A percentile compares a stretch with the other conserved stretches of the same genome.
phyloP scores from a whole-genome alignment of 768 basidiomycete species.

The Collybia sp. region DNA sequence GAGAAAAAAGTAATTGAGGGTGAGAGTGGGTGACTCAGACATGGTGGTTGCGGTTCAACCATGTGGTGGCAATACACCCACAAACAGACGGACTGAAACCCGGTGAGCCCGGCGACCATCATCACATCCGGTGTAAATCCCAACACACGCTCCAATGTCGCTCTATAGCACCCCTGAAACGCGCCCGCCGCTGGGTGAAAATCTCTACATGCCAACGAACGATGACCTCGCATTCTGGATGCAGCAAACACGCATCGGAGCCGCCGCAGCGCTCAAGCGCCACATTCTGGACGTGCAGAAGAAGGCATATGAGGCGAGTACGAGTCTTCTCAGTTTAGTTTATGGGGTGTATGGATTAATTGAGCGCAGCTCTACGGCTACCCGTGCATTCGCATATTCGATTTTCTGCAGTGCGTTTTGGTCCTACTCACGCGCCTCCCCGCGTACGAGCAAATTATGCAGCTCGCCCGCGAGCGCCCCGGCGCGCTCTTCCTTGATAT shows the following conservation, averaged over 20 bases:
- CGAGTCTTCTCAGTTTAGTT: neutral
- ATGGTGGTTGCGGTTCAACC: no score
- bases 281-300: constrained; percentile 26
- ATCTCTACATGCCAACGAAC: constrained; percentile 12
- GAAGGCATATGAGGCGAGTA: constrained; percentile 23
- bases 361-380: constrained; percentile 20
- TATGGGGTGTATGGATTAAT: neutral
- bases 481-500: constrained; percentile 26
- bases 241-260: constrained; percentile 21
- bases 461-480: constrained; percentile 10
- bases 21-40: no score
- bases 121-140: no score
- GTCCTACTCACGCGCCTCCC: constrained; percentile 15
- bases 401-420: constrained; percentile 19
- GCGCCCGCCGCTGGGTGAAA: constrained; percentile 15
- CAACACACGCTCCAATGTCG: no score
- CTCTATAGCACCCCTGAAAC: neutral
- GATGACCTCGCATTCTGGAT: constrained; percentile 24
- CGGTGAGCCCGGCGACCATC: no score
- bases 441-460: constrained; percentile 21
- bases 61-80: no score
- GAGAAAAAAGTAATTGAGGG: no score
- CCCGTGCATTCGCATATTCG: constrained; percentile 25
- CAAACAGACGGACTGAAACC: no score
- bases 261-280: constrained; percentile 21